Conservation (phyloP, 192 early-diverging fungal genomes). For the Backusella tuberculispora region DNA sequence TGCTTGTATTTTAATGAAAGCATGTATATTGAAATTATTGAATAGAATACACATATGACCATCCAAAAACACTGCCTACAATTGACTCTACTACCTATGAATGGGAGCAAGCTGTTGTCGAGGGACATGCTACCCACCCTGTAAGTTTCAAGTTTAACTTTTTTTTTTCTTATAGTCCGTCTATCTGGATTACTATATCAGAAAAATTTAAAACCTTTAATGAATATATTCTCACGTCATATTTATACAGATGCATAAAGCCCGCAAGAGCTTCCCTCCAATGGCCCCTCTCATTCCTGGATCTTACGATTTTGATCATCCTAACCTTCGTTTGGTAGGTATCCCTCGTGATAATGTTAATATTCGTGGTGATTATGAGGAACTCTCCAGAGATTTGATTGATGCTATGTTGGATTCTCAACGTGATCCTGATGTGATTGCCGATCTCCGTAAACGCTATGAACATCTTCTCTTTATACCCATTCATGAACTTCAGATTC, state of each 20-base stretch:
- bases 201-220: neutral
- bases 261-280: conserved; percentile 58
- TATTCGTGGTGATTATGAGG: conserved; percentile 53
- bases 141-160: conserved; percentile 27
- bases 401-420: conserved; percentile 20
- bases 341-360: conserved; percentile 47
- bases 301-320: conserved; percentile 44
- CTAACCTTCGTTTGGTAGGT: conserved; percentile 51
- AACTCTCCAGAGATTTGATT: conserved; percentile 42
- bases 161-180: neutral
- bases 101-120: conserved; percentile 69
- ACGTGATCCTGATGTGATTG: neutral
- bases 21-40: neutral
- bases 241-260: conserved; percentile 59
- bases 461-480: conserved; percentile 54
- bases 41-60: conserved; percentile 46
- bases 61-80: conserved; percentile 36
- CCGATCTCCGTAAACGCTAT: conserved; percentile 19
- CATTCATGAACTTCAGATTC: conserved; percentile 64
- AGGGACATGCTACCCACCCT: conserved; percentile 73
- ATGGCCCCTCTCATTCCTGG: conserved; percentile 49
- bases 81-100: conserved; percentile 51
- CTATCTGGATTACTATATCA: neutral
- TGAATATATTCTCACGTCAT: neutral
- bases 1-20: neutral